Conservation (phyloP, 2,329 filamentous ascomycete species). For the Aspergillus thermomutatus region DNA sequence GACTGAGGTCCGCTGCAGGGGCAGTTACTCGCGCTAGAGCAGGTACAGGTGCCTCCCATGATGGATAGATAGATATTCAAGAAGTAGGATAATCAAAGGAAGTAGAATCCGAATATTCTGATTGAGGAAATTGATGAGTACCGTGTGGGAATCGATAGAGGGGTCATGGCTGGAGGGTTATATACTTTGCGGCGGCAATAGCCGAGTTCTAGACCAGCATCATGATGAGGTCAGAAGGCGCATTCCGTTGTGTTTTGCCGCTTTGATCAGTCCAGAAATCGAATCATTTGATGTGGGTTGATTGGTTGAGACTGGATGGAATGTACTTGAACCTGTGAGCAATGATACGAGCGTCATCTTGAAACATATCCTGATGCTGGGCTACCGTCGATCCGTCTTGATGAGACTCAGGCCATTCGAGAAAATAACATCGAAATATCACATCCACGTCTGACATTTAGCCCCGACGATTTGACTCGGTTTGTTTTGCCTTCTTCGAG, state of each 20-base stretch:
- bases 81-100: background rate
- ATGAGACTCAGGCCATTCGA: too few relatives aligned
- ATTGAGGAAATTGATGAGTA: background rate
- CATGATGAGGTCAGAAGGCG: conserved; percentile 23
- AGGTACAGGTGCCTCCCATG: conserved; percentile 35
- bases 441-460: too few relatives aligned
- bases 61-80: conserved; percentile 6
- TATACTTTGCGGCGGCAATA: conserved; percentile 5
- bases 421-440: too few relatives aligned
- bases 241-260: background rate
- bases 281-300: background rate
- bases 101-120: conserved; percentile 4
- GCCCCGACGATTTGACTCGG: background rate
- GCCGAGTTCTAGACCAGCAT: conserved; percentile 14
- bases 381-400: background rate
- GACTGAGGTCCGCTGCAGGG: conserved; percentile 28
- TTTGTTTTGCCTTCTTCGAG: background rate
- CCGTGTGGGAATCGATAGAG: background rate
- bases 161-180: conserved; percentile 4
- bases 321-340: background rate
- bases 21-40: conserved; percentile 32
- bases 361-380: background rate
- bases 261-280: background rate
- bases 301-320: background rate
- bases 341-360: background rate